Evolutionary conservation across 1,139 yeast species (phyloP).

Genomic region (Kurtzmaniella quercitrusa): DNA sequence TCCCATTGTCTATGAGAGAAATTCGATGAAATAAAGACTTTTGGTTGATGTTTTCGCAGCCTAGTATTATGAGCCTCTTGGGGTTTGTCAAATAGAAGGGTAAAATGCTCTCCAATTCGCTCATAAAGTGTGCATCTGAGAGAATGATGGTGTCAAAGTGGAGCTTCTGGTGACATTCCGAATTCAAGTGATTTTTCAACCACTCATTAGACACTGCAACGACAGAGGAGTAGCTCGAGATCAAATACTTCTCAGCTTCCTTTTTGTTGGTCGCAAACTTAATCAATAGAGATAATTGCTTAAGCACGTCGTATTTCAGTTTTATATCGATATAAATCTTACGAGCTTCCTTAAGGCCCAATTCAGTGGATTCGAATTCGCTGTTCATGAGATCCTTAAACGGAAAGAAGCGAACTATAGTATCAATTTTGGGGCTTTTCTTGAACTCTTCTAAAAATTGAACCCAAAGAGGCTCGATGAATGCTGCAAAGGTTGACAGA

Average conservation of each 20-base stretch:
- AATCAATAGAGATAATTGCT: constrained; percentile 27
- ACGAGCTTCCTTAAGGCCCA: background rate
- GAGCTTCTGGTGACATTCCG: constrained; percentile 8
- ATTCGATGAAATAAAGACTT: constrained; percentile 21
- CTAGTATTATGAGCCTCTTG: constrained; percentile 25
- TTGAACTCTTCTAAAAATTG: constrained; percentile 14
- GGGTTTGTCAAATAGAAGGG: constrained; percentile 16
- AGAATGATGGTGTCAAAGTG: constrained; percentile 23
- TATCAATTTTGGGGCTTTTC: constrained; percentile 4
- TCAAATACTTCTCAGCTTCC: constrained; percentile 16
- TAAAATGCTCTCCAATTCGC: constrained; percentile 25
- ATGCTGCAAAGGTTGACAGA: constrained; percentile 23
- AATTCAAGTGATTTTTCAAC: background rate
- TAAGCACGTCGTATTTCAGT: constrained; percentile 22
- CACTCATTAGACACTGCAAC: constrained; percentile 14
- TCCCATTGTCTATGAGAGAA: constrained; percentile 3
- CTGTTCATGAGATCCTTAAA: constrained; percentile 11
- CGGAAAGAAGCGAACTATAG: constrained; percentile 20
- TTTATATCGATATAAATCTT: constrained; percentile 12
- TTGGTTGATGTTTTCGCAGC: constrained; percentile 18
- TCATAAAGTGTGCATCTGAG: constrained; percentile 27
- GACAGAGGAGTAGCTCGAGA: constrained; percentile 21
- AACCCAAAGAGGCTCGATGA: constrained; percentile 29
- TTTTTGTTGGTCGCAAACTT: constrained; percentile 14
- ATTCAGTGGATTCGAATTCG: background rate